These are phyloP conservation scores for Dictyostelium citrinum DNA, from an alignment of 78 protist species.

Conservation along the genomic window DNA sequence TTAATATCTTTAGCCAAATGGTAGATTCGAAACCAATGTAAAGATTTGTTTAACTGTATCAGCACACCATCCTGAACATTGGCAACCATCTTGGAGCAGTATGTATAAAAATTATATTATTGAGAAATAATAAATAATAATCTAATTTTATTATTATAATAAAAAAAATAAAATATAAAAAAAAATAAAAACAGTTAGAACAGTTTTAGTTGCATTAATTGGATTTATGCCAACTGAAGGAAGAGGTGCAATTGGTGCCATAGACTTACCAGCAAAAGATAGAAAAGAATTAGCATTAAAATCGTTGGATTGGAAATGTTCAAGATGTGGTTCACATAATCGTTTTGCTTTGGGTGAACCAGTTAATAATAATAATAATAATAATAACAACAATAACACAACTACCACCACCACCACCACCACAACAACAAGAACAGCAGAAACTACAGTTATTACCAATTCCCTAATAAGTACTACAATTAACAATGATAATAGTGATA, in stretches of 20 bases:
- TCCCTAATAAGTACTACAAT: too few species aligned
- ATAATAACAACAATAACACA: not conserved
- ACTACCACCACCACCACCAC: not conserved
- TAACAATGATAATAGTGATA: not conserved
- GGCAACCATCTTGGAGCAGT: conserved; percentile 97
- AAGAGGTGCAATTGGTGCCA: conserved; percentile 93
- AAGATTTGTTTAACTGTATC: conserved; percentile 93
- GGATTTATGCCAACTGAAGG: conserved; percentile 90
- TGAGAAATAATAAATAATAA: not conserved
- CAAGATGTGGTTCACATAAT: conserved; percentile 69
- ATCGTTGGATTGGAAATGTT: conserved; percentile 76
- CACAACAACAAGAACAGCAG: not conserved
- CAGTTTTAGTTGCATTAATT: conserved; percentile 91
- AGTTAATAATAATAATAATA: not conserved
- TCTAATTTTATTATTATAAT: not conserved
- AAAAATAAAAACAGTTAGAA: conserved; percentile 49
- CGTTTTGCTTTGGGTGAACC: conserved; percentile 12
- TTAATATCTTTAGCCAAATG: conserved; percentile 84
- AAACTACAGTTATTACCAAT: not conserved
- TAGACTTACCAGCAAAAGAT: conserved; percentile 81
- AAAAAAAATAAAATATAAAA: not conserved
- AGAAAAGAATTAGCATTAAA: conserved; percentile 72
- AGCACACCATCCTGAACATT: conserved; percentile 95
- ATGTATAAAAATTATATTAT: not conserved
- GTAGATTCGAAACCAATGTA: conserved; percentile 90